These are phyloP conservation scores for Pseudoscleropodium purum DNA, from an alignment of 225 moss, liverwort and hornwort genomes.

Conservation along the genomic window DNA sequence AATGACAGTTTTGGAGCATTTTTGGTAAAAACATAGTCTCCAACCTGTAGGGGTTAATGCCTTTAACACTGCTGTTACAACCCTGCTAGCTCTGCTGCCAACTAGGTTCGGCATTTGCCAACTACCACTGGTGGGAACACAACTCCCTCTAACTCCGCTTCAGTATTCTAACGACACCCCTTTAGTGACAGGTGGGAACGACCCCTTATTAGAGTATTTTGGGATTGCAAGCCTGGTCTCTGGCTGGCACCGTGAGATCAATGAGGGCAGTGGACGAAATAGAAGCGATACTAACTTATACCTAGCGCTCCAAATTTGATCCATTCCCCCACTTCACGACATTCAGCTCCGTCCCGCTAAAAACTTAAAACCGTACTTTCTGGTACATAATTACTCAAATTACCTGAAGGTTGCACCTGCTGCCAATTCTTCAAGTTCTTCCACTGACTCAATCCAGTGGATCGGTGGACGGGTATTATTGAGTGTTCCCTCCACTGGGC, in stretches of 20 bases:
- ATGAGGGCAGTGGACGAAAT: background rate
- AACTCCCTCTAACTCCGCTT: no score
- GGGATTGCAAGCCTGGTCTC: constrained; percentile 2
- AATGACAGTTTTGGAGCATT: no score
- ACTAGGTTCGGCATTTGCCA: no score
- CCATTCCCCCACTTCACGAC: background rate
- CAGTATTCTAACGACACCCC: no score
- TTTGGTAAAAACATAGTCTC: no score
- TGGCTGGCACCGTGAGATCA: constrained; percentile 3
- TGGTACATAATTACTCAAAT: background rate
- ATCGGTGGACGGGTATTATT: background rate
- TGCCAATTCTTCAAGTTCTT: background rate
- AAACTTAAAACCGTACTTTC: background rate
- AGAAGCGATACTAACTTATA: background rate
- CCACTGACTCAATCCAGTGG: background rate
- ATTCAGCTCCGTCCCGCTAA: background rate
- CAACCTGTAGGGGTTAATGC: no score
- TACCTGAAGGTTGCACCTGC: background rate
- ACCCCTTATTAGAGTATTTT: background rate
- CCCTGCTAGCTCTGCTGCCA: no score
- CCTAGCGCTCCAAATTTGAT: background rate
- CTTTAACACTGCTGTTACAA: no score
- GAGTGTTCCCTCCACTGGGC: background rate
- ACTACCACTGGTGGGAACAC: no score
- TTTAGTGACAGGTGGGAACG: no score